phyloP scores from a whole-genome alignment of 1,284 basidiomycete genomes.

The Sphagnurus paluster region DNA sequence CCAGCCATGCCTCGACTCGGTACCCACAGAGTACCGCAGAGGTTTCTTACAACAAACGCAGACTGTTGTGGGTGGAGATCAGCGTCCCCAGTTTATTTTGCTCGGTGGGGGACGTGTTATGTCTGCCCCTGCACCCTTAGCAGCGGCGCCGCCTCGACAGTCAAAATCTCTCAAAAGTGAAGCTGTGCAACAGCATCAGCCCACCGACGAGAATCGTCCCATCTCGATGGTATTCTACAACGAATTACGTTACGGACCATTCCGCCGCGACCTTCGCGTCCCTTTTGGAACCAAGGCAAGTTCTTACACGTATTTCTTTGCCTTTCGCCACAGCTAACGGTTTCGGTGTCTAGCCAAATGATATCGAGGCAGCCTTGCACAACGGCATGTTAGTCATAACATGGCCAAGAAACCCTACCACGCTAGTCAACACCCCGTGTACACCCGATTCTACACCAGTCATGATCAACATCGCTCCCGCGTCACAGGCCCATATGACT shows the following conservation, averaged over 20 bases:
- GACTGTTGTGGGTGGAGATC: background rate
- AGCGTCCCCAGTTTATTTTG: slow-evolving; percentile 11
- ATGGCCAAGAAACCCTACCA: slow-evolving; percentile 41
- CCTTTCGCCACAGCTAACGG: slow-evolving; percentile 20
- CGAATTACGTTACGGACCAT: slow-evolving; percentile 55
- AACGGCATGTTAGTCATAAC: slow-evolving; percentile 52
- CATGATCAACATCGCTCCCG: slow-evolving; percentile 2
- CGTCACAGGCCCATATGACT: background rate
- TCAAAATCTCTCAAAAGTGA: background rate
- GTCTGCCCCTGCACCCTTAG: slow-evolving; percentile 5
- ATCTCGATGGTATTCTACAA: slow-evolving; percentile 11
- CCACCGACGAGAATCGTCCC: slow-evolving; percentile 16
- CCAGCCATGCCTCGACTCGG: slow-evolving; percentile 20
- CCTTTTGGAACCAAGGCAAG: slow-evolving; percentile 50
- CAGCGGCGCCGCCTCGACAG: slow-evolving; percentile 4
- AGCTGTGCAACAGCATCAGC: slow-evolving; percentile 22
- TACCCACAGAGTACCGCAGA: slow-evolving; percentile 9
- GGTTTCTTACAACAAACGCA: slow-evolving; percentile 12
- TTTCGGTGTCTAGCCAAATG: slow-evolving; percentile 30
- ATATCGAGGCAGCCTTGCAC: slow-evolving; percentile 39
- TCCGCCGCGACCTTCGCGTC: slow-evolving; percentile 44
- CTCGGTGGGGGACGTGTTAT: slow-evolving; percentile 11
- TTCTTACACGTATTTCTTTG: slow-evolving; percentile 12
- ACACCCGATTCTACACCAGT: slow-evolving; percentile 4
- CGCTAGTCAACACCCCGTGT: background rate